Base-by-base conservation (phyloP, 805 yeast genomes). In the Yamadazyma sp. region DNA sequence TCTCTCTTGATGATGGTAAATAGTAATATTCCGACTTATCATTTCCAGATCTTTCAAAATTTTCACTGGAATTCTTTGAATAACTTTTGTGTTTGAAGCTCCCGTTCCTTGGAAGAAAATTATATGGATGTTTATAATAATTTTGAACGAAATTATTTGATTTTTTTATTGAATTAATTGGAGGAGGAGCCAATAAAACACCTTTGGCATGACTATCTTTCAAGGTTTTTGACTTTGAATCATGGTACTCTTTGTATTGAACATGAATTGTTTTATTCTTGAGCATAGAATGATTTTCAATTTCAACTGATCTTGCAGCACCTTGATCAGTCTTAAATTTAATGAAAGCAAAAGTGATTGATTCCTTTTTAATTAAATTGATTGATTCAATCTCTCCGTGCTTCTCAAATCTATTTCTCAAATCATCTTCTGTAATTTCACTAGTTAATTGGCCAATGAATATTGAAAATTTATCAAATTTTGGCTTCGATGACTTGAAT, bases 221-320 rank as follows among this genome's bases (percentile, higher is more conserved):
- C 14, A 23, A 17, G 2, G 6, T 10, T 8, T 20, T 26, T 3
- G 10, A n/a, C 7, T 31, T 26, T 7, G 22, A 7, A 21, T 38
- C 22, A 35, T 57, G 57, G 13, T 78, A 58, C 54, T 84, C 93
- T 38, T 85, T 75, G 53, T 82, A 85, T 57, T 86, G 94, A 30
- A 87, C 96, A 56, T 84, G 93, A 69, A 87, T 82, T 7, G 91
- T 82, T 54, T 74, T 80, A 39, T 76, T 78, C 49, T 76, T 62
- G 52, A 87, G 78, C 55, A 80, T 73, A 2, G 94, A 71, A 58
- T 86, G 95, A 53, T 88, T 86, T 52, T 85, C 93, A 42, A 80
- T 70, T 56, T 86, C 94, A 35, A 87, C 86, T 1, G 96, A 95
- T 31, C 85, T 71, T 4, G 93, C 94, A 6, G 95, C 95, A 15